Evolutionary conservation across 1,284 basidiomycete species (phyloP), one percentile per base, ranked within the genome.

Genomic region (Malassezia japonica): DNA sequence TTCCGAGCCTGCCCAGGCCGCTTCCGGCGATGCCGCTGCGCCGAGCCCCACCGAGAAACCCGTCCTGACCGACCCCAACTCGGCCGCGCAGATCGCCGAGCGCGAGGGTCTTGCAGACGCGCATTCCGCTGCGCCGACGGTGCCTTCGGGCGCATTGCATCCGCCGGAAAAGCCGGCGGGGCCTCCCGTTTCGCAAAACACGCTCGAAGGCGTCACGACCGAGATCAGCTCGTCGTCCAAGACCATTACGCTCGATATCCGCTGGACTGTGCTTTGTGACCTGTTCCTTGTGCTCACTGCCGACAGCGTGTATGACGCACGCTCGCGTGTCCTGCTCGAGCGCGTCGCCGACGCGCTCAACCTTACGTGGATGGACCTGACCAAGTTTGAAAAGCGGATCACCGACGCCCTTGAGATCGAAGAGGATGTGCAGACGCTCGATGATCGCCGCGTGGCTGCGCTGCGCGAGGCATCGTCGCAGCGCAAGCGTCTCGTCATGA

Each of bases 241-340:
- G 39, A 65, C 64, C 50, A 69, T 72, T 55, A 71, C 68, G 6
- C 67, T 72, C 13, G 70, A 72, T 40, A 50, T 72, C 23, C 62
- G 70, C 28, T 72, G 70, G 70, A 72, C 70, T 6, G 62, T 72
- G 5, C 59, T 72, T 6, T 72, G 70, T 55, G 70, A 72, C 46
- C 60, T 72, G 15, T 72, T 72, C 56, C 55, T 72, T 21, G 66
- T 72, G 4, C 60, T 72, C 40, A 72, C 66, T 1, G 69, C 70
- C 24, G 70, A 72, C 49, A 65, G 63, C 37, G 66, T 70, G 24
- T 72, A 72, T 49, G 70, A 72, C 31, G 60, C 70, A 6, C 64
- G 70, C 6, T 72, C 70, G 9, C 57, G 70, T 40, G 68, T 70
- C 13, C 55, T 72, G 21, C 62, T 72, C 35, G 68, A 70, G 55